Evolutionary conservation across 1,284 basidiomycete species (phyloP).

Genomic region (Pseudozyma flocculosa): DNA sequence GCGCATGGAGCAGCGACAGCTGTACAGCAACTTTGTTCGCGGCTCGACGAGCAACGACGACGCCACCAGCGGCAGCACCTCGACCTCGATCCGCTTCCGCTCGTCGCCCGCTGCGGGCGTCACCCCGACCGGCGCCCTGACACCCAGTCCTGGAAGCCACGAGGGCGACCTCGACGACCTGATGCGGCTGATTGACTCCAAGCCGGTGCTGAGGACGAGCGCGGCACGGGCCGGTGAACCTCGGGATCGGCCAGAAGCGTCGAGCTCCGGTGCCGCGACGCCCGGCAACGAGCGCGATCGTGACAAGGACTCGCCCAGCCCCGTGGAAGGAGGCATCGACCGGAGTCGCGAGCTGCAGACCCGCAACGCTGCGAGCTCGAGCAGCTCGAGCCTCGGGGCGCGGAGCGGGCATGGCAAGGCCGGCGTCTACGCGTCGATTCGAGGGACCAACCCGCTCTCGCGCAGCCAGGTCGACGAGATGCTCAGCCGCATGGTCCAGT

Average conservation of each 20-base stretch:
- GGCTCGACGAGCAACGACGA: conserved; percentile 19
- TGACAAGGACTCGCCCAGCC: too few relatives aligned
- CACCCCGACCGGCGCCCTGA: conserved; percentile 8
- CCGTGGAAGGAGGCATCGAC: too few relatives aligned
- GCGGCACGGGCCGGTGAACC: neutral
- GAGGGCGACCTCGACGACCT: conserved; percentile 48
- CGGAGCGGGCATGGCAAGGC: neutral
- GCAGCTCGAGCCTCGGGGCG: too few relatives aligned
- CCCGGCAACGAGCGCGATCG: too few relatives aligned
- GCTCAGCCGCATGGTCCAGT: conserved; percentile 42
- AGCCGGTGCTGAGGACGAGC: conserved; percentile 17
- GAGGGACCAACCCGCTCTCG: conserved; percentile 23
- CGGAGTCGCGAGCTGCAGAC: too few relatives aligned
- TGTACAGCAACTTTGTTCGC: conserved; percentile 10
- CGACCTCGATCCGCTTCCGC: conserved; percentile 14
- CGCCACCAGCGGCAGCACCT: conserved; percentile 19
- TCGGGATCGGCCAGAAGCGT: neutral
- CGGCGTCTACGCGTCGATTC: conserved; percentile 6
- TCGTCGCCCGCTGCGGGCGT: conserved; percentile 2
- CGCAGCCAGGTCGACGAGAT: conserved; percentile 45
- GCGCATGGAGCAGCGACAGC: conserved; percentile 43
- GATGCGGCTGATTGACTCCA: conserved; percentile 34
- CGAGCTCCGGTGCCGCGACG: neutral
- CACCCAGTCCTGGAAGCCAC: conserved; percentile 31
- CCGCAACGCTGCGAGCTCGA: too few relatives aligned